Evolutionary conservation across 2,329 filamentous ascomycete species (phyloP).

Genomic region (Clonostachys chloroleuca): DNA sequence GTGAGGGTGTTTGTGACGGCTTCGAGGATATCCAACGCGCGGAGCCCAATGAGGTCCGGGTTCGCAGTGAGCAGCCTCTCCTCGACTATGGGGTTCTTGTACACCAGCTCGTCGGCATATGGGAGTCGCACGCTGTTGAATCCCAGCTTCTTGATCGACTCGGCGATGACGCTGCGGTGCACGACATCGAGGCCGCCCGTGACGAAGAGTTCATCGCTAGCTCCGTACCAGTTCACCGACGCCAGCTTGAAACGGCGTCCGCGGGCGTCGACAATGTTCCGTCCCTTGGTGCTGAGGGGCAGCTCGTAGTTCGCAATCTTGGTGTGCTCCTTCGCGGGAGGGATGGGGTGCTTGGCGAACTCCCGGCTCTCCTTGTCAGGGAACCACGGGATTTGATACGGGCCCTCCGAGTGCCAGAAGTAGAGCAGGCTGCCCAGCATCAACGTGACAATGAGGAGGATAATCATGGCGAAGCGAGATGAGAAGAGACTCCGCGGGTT

Average conservation of each 20-base stretch:
- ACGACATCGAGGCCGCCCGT: constrained; percentile 59
- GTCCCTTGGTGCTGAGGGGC: constrained; percentile 54
- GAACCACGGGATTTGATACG: constrained; percentile 38
- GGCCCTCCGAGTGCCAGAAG: constrained; percentile 38
- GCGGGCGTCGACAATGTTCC: constrained; percentile 54
- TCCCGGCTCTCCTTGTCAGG: constrained; percentile 39
- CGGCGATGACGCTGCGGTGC: constrained; percentile 56
- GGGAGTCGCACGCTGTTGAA: constrained; percentile 69
- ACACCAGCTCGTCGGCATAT: constrained; percentile 66
- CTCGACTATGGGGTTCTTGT: constrained; percentile 50
- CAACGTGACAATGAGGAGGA: constrained; percentile 21
- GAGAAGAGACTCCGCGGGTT: neutral
- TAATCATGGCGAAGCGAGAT: neutral
- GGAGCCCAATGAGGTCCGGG: constrained; percentile 49
- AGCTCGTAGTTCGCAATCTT: constrained; percentile 44
- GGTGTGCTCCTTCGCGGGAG: constrained; percentile 31
- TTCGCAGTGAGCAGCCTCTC: constrained; percentile 49
- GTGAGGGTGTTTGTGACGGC: constrained; percentile 57
- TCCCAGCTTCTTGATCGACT: constrained; percentile 54
- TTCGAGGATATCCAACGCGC: constrained; percentile 57
- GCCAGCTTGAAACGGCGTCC: constrained; percentile 57
- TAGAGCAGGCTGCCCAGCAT: constrained; percentile 27
- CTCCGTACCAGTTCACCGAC: constrained; percentile 69
- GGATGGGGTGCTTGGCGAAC: constrained; percentile 45
- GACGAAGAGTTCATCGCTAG: constrained; percentile 62